Evolutionary conservation across 768 basidiomycete genomes (phyloP), one percentile per base, ranked within the genome.

Genomic region (Leccinum aurantiacum): DNA sequence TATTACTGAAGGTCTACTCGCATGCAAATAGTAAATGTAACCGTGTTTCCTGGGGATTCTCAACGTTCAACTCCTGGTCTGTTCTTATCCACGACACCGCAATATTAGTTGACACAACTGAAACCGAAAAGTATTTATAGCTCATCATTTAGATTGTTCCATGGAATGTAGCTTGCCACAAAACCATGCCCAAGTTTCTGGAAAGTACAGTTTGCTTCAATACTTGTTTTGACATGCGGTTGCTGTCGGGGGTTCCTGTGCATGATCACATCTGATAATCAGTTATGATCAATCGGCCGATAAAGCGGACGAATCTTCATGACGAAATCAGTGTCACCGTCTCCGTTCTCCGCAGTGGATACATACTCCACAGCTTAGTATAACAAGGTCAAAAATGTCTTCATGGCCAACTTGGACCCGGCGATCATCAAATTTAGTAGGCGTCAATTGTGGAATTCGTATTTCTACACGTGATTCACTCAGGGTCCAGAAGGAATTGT

Each of bases 1-100:
- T 19, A 19, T 19, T 46, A 46, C 44, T 46, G 44, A 13, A 37
- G 33, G 31, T 17, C 35, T 37, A 4, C 19, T 49, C 46, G 27
- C 6, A 54, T 22, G 31, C 29, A 41, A 17, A 17, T 50, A 54
- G 44, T 35, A 49, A 53, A 52, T 60, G 31, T 56, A 59, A 38
- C 14, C 2, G 25, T 13, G 19, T 38, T 54, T 52, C 35, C n/a
- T 7, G 53, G 47, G 56, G 31, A 29, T 37, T 17, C 11, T 27
- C 3, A 41, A 9, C 9, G 4, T 41, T 33, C 3, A 41, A 37
- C 33, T 33, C 25, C 8, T 13, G 13, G 33, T 35, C 13, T 13
- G 5, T 14, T 14, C 33, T 35, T 35, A 33, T 35, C 13, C 33
- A 13, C 13, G 33, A 35, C 11, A 33, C 33, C 5, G 33, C 33